phyloP scores from a whole-genome alignment of 176 grass and related monocot species.

The Leersia perrieri region DNA sequence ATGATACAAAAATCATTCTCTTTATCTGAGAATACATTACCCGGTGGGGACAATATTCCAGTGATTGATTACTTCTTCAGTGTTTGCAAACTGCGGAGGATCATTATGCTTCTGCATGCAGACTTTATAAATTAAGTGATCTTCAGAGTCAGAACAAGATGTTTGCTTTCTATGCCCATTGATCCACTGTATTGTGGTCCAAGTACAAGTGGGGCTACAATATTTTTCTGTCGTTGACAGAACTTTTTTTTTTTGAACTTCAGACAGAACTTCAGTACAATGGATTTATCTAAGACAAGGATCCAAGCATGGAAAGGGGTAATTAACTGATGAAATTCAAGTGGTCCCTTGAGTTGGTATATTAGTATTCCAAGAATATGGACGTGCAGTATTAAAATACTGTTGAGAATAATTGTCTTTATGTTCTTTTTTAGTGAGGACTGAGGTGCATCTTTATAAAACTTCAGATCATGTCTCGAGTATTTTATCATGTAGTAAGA shows the following conservation, averaged over 20 bases:
- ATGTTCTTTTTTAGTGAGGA: constrained; percentile 18
- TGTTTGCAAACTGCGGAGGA: neutral
- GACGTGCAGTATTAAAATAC: constrained; percentile 13
- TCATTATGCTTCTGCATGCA: constrained; percentile 3
- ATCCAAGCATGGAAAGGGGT: neutral
- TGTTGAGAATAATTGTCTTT: neutral
- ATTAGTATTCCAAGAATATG: constrained; percentile 8
- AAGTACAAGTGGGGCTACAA: constrained; percentile 21
- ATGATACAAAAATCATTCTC: neutral
- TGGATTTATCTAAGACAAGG: constrained; percentile 1
- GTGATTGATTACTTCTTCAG: constrained; percentile 36
- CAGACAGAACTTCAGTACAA: constrained; percentile 28
- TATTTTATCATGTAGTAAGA: constrained; percentile 7
- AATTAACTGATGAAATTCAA: constrained; percentile 5
- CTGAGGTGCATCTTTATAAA: constrained; percentile 14
- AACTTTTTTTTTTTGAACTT: no score
- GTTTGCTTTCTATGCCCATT: constrained; percentile 15
- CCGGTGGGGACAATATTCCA: constrained; percentile 26
- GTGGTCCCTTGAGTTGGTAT: constrained; percentile 26
- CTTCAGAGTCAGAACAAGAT: constrained; percentile 10
- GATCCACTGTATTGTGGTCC: constrained; percentile 35
- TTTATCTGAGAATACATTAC: constrained; percentile 32
- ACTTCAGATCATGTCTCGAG: constrained; percentile 18
- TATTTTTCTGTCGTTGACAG: constrained; percentile 29
- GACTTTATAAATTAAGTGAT: constrained; percentile 29